Conservation (phyloP, 2,329 filamentous ascomycete species). For the Rutstroemia sp. region DNA sequence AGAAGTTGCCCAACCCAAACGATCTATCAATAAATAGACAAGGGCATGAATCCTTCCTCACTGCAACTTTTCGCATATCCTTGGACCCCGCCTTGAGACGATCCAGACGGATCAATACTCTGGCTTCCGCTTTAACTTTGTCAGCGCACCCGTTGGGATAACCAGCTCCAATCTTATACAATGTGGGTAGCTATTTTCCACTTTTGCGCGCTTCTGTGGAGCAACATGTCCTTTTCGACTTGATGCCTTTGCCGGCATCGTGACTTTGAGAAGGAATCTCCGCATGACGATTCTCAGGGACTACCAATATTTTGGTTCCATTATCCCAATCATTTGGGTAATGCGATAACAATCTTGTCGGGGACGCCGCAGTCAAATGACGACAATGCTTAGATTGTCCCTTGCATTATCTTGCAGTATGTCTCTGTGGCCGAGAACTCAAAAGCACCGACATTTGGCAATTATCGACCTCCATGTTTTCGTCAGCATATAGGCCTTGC, state of each 20-base stretch:
- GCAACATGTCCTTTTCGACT: not conserved
- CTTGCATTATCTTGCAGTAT: constrained; percentile 2
- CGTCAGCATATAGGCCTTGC: not conserved
- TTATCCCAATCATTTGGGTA: not conserved
- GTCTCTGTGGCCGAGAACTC: not conserved
- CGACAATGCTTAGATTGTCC: not conserved
- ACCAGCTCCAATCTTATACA: not conserved
- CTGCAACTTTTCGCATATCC: not conserved
- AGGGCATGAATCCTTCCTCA: constrained; percentile 8
- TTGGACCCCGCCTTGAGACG: constrained; percentile 5
- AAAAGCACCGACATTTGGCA: not conserved
- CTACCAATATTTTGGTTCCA: not conserved
- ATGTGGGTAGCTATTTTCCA: constrained; percentile 7
- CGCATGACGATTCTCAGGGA: not conserved
- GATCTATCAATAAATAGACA: constrained; percentile 8
- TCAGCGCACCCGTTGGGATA: not conserved
- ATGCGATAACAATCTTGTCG: not conserved
- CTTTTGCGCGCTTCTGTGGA: constrained; percentile 4
- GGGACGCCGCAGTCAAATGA: not conserved
- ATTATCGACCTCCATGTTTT: not conserved
- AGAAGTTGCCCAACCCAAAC: not conserved
- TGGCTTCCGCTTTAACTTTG: constrained; percentile 3
- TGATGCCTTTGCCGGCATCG: not conserved
- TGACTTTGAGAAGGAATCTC: not conserved
- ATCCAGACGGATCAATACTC: constrained; percentile 3